Conservation (phyloP, 2,329 filamentous ascomycete genomes). For the Pseudogymnoascus sp. region DNA sequence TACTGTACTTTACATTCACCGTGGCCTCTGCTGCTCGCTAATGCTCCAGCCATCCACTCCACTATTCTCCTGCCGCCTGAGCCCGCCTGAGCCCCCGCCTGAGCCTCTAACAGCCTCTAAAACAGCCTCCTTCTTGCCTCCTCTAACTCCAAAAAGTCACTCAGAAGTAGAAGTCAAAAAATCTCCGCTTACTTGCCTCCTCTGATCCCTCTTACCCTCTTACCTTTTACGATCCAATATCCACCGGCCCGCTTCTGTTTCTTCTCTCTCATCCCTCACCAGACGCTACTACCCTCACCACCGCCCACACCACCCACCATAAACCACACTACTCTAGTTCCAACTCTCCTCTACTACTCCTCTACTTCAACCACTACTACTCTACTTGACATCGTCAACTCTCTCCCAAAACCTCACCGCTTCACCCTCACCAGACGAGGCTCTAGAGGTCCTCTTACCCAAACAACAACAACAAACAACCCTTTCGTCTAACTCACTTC, state of each 20-base stretch:
- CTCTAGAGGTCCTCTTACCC: neutral
- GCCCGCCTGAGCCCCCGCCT: neutral
- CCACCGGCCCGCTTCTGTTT: neutral
- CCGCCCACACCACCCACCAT: neutral
- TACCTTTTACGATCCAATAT: neutral
- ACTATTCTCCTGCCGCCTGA: conserved; percentile 1
- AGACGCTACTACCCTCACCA: neutral
- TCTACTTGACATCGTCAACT: neutral
- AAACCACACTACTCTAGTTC: neutral
- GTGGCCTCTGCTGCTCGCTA: neutral
- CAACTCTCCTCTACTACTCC: neutral
- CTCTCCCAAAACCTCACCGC: neutral
- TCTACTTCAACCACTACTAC: neutral
- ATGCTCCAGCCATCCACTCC: neutral
- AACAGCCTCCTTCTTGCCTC: neutral
- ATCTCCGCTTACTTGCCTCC: too few species aligned
- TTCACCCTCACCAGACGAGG: neutral
- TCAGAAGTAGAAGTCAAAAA: neutral
- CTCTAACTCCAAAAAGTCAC: neutral
- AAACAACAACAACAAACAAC: neutral
- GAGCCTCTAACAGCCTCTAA: neutral
- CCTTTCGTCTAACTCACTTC: neutral
- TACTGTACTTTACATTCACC: neutral
- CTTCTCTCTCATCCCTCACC: neutral
- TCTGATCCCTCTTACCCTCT: neutral